Base-by-base conservation (phyloP, 805 yeast genomes). In the Cyberlindnera lachancei region DNA sequence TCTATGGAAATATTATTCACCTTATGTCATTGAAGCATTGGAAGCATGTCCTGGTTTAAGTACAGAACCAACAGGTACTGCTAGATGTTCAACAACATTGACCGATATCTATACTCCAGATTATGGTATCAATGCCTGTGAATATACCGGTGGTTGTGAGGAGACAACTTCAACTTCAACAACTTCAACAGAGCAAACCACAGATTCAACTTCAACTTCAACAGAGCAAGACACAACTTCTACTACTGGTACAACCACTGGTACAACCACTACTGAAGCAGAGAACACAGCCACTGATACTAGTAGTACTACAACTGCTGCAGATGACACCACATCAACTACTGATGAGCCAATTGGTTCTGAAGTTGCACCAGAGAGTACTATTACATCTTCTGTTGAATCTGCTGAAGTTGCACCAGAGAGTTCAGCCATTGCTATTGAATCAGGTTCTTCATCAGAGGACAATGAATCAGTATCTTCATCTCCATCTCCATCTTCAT, bases 61-160 rank as follows among this genome's bases (percentile, higher is more conserved):
- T 13, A 58, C 63, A n/a, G 53, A 48, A 35, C 64, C 64, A 49
- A 59, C 64, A 21, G 64, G 61, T 46, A 56, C 59, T 10, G 31
- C 37, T 29, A 44, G 49, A 44, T 47, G 52, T 29, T 47, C 52
- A 12, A 47, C 48, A 25, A 47, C 52, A 14, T 32, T 47, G 25
- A 35, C 44, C 6, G 36, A 37, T 12, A 30, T 38, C 5, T 47
- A 47, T 31, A 40, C 47, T 25, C 34, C 15, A 11, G 50, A 47
- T 21, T 34, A 35, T 27, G 37, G 37, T n/a, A 30, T 27, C n/a
- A 31, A 33, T 3, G 21, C 21, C 21, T 34, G 38, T 30, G 37
- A 18, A 3, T 40, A 28, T 18, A 38, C 38, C 22, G 44, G 43
- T 18, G 13, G 13, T 15, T 39, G 43, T 19, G 21, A 19, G 7